Conservation (phyloP, 108 stramenopile species). For the Nitzschia inconspicua region DNA sequence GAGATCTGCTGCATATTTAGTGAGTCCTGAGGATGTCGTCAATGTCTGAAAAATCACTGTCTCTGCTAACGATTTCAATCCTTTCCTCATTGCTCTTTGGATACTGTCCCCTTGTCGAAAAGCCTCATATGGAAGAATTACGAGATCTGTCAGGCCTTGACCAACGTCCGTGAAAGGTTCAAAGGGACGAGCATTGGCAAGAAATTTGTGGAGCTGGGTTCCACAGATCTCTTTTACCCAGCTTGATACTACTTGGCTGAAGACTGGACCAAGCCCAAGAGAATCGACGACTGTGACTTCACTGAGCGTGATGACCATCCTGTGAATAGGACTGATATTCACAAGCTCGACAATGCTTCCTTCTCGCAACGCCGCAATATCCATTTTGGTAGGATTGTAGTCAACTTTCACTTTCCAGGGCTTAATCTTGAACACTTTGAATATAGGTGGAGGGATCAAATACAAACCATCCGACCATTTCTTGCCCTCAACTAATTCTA, state of each 20-base stretch:
- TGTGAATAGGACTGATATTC: slow-evolving; percentile 81
- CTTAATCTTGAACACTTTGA: slow-evolving; percentile 55
- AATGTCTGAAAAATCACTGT: slow-evolving; percentile 69
- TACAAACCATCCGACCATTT: slow-evolving; percentile 19
- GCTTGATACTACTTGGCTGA: slow-evolving; percentile 40
- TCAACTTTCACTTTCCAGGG: slow-evolving; percentile 85
- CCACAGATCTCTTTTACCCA: slow-evolving; percentile 80
- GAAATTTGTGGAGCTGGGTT: slow-evolving; percentile 84
- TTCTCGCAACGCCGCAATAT: slow-evolving; percentile 62
- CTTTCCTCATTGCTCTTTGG: slow-evolving; percentile 48
- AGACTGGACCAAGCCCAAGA: slow-evolving; percentile 70
- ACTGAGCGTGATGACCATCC: slow-evolving; percentile 70
- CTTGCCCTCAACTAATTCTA: neutral
- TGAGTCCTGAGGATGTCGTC: slow-evolving; percentile 56
- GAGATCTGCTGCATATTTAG: slow-evolving; percentile 58
- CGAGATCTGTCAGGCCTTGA: slow-evolving; percentile 57
- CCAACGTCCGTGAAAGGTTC: slow-evolving; percentile 67
- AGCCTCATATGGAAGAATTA: slow-evolving; percentile 68
- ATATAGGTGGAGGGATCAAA: slow-evolving; percentile 49
- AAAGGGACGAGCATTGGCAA: slow-evolving; percentile 70
- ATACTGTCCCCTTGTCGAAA: slow-evolving; percentile 52
- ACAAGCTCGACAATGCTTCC: slow-evolving; percentile 77
- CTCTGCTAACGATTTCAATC: slow-evolving; percentile 59
- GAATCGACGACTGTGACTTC: slow-evolving; percentile 49
- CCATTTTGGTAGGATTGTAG: slow-evolving; percentile 68